A percentile compares a stretch with the other conserved stretches of the same genome.
Conservation (phyloP, 2,329 filamentous ascomycete species). For the Cordyceps javanica region DNA sequence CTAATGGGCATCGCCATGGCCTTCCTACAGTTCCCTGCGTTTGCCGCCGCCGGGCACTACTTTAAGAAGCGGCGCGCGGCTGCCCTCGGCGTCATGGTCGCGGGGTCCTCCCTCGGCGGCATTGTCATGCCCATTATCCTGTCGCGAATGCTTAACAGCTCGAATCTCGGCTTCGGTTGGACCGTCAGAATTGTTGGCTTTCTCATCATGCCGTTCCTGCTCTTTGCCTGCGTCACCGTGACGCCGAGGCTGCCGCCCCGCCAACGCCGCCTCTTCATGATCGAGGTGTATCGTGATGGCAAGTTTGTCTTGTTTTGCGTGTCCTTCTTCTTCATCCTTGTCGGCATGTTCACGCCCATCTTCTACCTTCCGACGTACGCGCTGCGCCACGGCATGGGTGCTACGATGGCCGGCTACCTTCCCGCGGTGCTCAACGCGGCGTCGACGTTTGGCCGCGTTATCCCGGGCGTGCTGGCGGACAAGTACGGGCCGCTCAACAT, state of each 20-base stretch:
- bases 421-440: conserved; percentile 78
- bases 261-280: conserved; percentile 19
- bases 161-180: conserved; percentile 44
- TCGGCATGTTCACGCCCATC: conserved; percentile 64
- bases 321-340: conserved; percentile 52
- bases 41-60: conserved; percentile 71
- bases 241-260: conserved; percentile 48
- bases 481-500: conserved; percentile 74
- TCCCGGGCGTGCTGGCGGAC: conserved; percentile 72
- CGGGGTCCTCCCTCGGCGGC: conserved; percentile 65
- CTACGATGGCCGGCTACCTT: conserved; percentile 53
- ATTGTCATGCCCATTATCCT: conserved; percentile 52
- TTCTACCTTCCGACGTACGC: conserved; percentile 73
- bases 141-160: conserved; percentile 36
- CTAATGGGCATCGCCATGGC: conserved; percentile 53
- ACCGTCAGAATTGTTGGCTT: conserved; percentile 44
- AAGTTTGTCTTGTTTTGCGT: conserved; percentile 48
- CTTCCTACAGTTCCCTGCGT: conserved; percentile 45
- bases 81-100: conserved; percentile 75
- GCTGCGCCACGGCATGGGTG: conserved; percentile 28
- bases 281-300: neutral
- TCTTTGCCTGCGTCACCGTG: conserved; percentile 42
- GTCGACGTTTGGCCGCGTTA: conserved; percentile 67
- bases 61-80: conserved; percentile 68
- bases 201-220: conserved; percentile 40